A percentile compares a stretch with the other conserved stretches of the same genome.
These are phyloP conservation scores for Mycosphaerella sp. DNA, from an alignment of 2,329 filamentous ascomycete genomes.

Conservation along the genomic window DNA sequence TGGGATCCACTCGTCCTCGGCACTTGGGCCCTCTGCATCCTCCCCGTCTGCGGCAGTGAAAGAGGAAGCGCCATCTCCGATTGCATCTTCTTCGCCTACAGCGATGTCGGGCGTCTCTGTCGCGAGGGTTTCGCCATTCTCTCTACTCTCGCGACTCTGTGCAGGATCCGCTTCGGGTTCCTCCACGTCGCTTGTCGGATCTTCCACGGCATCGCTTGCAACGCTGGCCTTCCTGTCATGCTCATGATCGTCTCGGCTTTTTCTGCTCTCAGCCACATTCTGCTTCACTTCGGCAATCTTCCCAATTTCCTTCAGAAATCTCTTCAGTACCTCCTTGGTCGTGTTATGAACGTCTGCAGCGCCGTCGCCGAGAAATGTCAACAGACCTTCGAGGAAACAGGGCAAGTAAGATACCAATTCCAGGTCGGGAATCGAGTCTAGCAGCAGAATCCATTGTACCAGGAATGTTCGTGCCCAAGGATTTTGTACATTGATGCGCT, in stretches of 20 bases:
- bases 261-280: constrained; percentile 79
- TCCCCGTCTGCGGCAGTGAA: constrained; percentile 51
- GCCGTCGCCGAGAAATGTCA: constrained; percentile 86
- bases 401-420: constrained; percentile 91
- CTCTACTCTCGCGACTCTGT: constrained; percentile 19
- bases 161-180: constrained; percentile 18
- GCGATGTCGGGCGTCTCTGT: constrained; percentile 1
- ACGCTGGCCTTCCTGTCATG: constrained; percentile 24
- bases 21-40: constrained; percentile 29
- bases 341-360: constrained; percentile 93
- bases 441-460: constrained; percentile 88
- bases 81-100: constrained; percentile 36
- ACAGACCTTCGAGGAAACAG: constrained; percentile 79
- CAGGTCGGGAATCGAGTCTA: constrained; percentile 94
- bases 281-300: constrained; percentile 90
- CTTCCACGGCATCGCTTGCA: constrained; percentile 16
- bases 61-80: constrained; percentile 50
- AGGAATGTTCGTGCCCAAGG: constrained; percentile 93
- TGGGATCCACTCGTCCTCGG: constrained; percentile 91
- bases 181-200: constrained; percentile 3
- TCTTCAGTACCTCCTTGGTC: constrained; percentile 80
- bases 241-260: constrained; percentile 48
- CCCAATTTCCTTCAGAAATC: constrained; percentile 88
- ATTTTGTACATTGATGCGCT: constrained; percentile 89
- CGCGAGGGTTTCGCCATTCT: constrained; percentile 17